These are phyloP conservation scores for Beauveria medogensis DNA, from an alignment of 2,329 filamentous ascomycete genomes.

Conservation along the genomic window DNA sequence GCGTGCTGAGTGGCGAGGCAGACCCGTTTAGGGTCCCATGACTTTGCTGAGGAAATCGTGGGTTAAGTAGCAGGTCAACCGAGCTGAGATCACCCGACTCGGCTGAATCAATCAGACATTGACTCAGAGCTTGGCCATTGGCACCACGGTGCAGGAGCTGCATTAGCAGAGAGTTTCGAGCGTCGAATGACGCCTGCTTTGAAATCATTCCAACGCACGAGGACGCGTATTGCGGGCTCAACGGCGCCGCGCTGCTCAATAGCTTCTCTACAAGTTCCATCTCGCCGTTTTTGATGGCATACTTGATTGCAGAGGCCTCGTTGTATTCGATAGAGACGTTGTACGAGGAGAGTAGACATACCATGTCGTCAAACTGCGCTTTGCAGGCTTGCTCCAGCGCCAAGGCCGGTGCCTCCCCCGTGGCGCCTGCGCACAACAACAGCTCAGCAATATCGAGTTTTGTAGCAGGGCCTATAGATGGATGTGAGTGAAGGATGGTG, in stretches of 20 bases:
- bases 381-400: constrained; percentile 42
- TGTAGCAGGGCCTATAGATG: constrained; percentile 37
- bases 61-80: constrained; percentile 40
- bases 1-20: constrained; percentile 28
- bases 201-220: constrained; percentile 42
- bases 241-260: constrained; percentile 33
- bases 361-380: constrained; percentile 46
- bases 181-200: constrained; percentile 36
- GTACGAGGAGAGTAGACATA: constrained; percentile 42
- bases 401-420: constrained; percentile 40
- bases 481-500: constrained; percentile 35
- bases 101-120: constrained; percentile 42
- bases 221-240: constrained; percentile 39
- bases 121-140: constrained; percentile 35
- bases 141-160: constrained; percentile 45
- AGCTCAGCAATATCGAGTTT: constrained; percentile 47
- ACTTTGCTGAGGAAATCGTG: constrained; percentile 31
- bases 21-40: constrained; percentile 15
- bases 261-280: constrained; percentile 39
- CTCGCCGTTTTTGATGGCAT: constrained; percentile 24
- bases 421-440: constrained; percentile 49
- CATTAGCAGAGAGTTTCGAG: constrained; percentile 35
- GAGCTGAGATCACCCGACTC: constrained; percentile 40
- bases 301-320: constrained; percentile 15
- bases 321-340: constrained; percentile 48